Base-by-base conservation (phyloP, 208 protist species). In the Strigomonas culicis region DNA sequence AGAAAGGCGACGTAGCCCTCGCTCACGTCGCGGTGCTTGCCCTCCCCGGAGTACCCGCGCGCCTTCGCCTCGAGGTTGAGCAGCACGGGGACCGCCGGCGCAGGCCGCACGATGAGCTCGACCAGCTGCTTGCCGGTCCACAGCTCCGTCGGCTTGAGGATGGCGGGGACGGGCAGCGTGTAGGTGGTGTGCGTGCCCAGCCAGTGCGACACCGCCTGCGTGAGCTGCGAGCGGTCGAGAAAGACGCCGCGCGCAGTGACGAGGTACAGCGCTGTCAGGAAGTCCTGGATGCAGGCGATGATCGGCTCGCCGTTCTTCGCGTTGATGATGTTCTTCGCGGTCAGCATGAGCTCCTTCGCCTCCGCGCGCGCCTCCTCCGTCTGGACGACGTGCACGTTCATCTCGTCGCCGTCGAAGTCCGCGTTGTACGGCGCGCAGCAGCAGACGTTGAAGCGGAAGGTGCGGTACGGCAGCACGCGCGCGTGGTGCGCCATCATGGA, bases 391-490 rank as follows among this genome's bases (percentile, higher is more conserved):
- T 99, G 98, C 13, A 99, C 70, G 77, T 99, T 99, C 99, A 99
- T 99, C 82, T 99, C 99, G 86, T 99, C 99, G 21, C 97, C 97
- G 78, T 99, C 98, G 79, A 99, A 99, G 77, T 99, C 99, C 17
- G 99, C 99, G 84, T 99, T 99, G 90, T 99, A 99, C 44, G 98
- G 98, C 28, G 93, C 82, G 70, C 98, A 99, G 63, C 93, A 98
- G 84, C 97, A 99, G 73, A 98, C 97, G 85, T 99, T 99, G 79
- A 99, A 99, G 46, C 99, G 89, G 51, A 99, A 98, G 1, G 99
- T 99, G 41, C 98, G 83, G 79, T 92, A 98, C 6, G 97, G 95
- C 69, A 99, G 82, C 13, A 99, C 94, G 47, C 91, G 80, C 13
- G 88, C 93, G 28, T 86, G 82, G 72, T 99, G 98, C n/a, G 78